phyloP scores from a whole-genome alignment of 2,329 filamentous ascomycete genomes.

The Pseudopyricularia cyperi region DNA sequence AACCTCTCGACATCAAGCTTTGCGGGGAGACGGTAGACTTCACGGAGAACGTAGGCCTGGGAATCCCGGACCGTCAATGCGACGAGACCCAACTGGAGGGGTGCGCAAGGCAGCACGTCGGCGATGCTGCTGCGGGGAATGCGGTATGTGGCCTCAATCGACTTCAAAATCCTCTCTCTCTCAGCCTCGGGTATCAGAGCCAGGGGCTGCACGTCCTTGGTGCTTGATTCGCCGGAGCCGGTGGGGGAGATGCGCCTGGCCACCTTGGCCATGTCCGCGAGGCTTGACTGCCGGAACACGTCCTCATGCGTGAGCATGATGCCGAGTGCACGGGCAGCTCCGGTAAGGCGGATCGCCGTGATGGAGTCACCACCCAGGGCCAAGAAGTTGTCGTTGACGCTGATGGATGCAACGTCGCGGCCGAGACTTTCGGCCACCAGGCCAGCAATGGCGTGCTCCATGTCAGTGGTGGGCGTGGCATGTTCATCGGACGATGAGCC shows the following conservation, averaged over 20 bases:
- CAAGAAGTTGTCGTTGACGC: constrained; percentile 16
- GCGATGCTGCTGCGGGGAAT: constrained; percentile 3
- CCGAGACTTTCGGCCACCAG: constrained; percentile 6
- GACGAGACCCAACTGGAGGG: constrained; percentile 11
- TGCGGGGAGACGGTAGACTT: constrained; percentile 1
- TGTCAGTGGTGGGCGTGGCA: constrained; percentile 4
- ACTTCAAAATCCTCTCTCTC: not conserved
- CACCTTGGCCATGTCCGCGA: not conserved
- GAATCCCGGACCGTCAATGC: constrained; percentile 4
- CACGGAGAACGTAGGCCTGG: constrained; percentile 4
- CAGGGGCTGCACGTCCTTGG: not conserved
- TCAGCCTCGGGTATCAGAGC: not conserved
- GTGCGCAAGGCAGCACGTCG: constrained; percentile 11
- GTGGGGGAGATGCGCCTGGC: not conserved
- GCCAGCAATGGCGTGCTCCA: constrained; percentile 6
- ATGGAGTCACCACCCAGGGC: constrained; percentile 24
- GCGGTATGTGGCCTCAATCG: not conserved
- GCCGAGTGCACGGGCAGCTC: not conserved
- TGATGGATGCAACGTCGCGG: constrained; percentile 8
- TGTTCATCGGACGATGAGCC: not conserved
- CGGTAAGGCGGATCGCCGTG: constrained; percentile 24
- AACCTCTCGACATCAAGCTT: constrained; percentile 4
- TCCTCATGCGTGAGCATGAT: not conserved
- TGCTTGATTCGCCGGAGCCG: no score
- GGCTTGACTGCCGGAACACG: not conserved